Base-by-base conservation (phyloP, 1,139 yeast genomes). In the Yamadazyma kanchanaburiensis region DNA sequence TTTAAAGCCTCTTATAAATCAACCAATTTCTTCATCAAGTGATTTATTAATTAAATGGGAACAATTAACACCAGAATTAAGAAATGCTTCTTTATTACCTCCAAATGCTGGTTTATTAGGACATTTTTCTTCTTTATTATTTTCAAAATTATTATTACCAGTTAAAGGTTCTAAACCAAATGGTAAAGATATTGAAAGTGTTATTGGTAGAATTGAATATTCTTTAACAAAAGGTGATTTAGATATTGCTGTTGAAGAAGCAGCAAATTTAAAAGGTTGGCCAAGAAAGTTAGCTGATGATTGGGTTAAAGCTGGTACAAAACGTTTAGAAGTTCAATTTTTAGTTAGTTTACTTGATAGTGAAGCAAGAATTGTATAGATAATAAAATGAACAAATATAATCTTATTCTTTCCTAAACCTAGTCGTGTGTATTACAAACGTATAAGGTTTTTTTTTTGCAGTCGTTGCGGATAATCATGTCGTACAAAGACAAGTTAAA, bases 81-180 rank as follows among this genome's bases (percentile, higher is more conserved):
- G 95, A 58, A 78, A 88, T 17, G 91, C 95, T 7, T 80, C 96
- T 9, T 63, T 88, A 46, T 73, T 86, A 40, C 97, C 97, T 30
- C 95, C 94, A 46, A 85, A 89, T 54, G 95, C 98, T 19, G 98
- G 98, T 49, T 74, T 91, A 36, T 74, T 91, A 47, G 97, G 96
- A 25, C 96, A 91, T 58, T 58, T 88, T 31, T 74, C 94, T 7
- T 89, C 97, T 10, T 63, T 73, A 40, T 35, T 87, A 7, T 85
- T 89, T 52, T 83, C 95, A 28, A 76, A 76, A 49, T 72, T 89
- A 36, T 70, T 91, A 48, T 70, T 87, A 44, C 77, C 81, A 11
- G 69, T 69, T 26, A 83, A 88, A 34, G 74, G 74, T 25, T 46
- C 60, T 24, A 57, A 68, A 44, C 70, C 73, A 17, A 70, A 75